phyloP scores from a whole-genome alignment of 116 monocot genomes.

The Cymodocea nodosa region DNA sequence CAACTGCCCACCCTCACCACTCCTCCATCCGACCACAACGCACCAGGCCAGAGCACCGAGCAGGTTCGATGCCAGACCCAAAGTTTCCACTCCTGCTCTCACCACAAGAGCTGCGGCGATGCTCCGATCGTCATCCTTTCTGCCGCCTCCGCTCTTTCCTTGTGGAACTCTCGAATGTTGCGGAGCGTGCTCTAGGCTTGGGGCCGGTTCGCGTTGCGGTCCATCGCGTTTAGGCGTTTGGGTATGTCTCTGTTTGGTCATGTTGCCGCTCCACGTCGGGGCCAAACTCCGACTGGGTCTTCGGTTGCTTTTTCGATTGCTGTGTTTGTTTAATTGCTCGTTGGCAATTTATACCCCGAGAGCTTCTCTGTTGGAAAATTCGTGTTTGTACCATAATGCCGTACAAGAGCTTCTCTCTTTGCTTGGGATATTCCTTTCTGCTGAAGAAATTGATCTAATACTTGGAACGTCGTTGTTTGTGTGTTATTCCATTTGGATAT shows the following conservation, averaged over 20 bases:
- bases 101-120: too few species aligned
- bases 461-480: too few species aligned
- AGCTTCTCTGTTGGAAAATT: too few species aligned
- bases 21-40: background rate
- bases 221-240: slow-evolving; percentile 1
- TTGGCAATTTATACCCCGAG: too few species aligned
- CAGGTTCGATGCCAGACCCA: too few species aligned
- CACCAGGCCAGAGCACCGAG: background rate
- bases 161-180: background rate
- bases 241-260: background rate
- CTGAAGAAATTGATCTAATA: too few species aligned
- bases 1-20: background rate
- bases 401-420: too few species aligned
- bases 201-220: background rate
- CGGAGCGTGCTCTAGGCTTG: background rate
- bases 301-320: background rate
- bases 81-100: too few species aligned
- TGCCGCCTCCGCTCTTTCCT: background rate
- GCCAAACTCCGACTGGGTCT: background rate
- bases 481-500: too few species aligned
- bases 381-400: too few species aligned
- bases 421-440: too few species aligned
- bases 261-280: background rate
- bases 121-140: background rate
- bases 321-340: background rate